Evolutionary conservation across 352 stramenopile species (phyloP), one percentile per base, ranked within the genome.

Genomic region (Detonula confervacea): DNA sequence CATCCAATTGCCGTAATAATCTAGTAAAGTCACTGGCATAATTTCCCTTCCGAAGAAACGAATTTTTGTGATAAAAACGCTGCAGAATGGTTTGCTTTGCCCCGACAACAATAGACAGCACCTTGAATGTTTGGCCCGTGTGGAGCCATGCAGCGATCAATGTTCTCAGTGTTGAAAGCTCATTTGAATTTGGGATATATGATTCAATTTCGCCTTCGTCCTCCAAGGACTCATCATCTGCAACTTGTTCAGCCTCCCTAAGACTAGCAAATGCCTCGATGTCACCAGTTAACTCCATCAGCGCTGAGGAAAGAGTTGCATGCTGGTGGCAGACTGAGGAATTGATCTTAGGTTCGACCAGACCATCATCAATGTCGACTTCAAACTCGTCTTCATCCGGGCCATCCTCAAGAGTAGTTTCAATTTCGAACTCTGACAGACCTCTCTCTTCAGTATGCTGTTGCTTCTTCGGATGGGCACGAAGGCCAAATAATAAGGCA

Each of bases 101-200:
- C 18, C 72, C 80, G 8, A 77, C 61, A 47, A 94, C 72, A 24
- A 92, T 79, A 1, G 73, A 81, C n/a, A 94, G 35, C n/a, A 85
- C 82, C 35, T 77, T 79, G 63, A 73, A 89, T 55, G 88, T 73
- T 77, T 92, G 85, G 8, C 89, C 89, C 56, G 86, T 92, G 37
- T 94, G 89, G 24, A 94, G 74, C 89, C 89, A 94, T n/a, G 89
- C 87, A 4, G 86, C 85, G 56, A 94, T 92, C 14, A 94, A 73
- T 37, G 89, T 91, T 12, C 89, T 72, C 3, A 94, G 55, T 9
- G 83, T 92, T 11, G 87, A 90, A 8, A 91, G 30, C 55, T 93
- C 89, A 67, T 84, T 80, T 18, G 78, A 59, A 11, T 86, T 84
- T 46, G 86, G 84, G 18, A 73, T 80, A 22, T 68, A 57, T 47